These are phyloP conservation scores for Didymella sp. DNA, from an alignment of 2,329 filamentous ascomycete genomes.

Conservation along the genomic window DNA sequence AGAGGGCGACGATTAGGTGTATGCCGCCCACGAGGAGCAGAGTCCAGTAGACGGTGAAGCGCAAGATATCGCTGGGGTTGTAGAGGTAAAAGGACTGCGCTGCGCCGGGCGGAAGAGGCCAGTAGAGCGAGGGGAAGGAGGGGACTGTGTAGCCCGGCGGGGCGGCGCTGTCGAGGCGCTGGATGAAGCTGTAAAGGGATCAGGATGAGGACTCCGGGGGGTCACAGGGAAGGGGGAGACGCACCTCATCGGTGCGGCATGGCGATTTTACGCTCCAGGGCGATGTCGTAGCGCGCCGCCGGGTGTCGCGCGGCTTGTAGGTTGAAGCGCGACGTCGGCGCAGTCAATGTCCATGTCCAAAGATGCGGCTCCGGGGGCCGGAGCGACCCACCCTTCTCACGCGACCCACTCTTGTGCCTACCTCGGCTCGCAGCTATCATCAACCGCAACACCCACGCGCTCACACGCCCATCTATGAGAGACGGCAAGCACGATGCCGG, in stretches of 20 bases:
- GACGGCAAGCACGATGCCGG: slow-evolving; percentile 61
- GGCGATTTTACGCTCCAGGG: slow-evolving; percentile 10
- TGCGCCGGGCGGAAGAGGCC: slow-evolving; percentile 66
- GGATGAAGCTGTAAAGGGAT: slow-evolving; percentile 50
- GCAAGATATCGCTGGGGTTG: slow-evolving; percentile 78
- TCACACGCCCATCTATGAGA: slow-evolving; percentile 5
- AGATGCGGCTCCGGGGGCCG: slow-evolving; percentile 21
- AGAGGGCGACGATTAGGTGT: slow-evolving; percentile 73
- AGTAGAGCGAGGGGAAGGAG: slow-evolving; percentile 81
- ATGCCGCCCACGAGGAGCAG: slow-evolving; percentile 78
- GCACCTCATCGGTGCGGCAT: slow-evolving; percentile 47
- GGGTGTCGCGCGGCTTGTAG: neutral
- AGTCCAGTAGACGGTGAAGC: slow-evolving; percentile 88
- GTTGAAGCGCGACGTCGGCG: slow-evolving; percentile 23
- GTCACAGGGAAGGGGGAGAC: neutral
- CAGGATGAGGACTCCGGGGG: neutral
- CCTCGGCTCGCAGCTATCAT: slow-evolving; percentile 39
- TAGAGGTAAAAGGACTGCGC: slow-evolving; percentile 72
- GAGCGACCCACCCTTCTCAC: slow-evolving; percentile 20
- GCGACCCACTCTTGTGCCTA: too few relatives aligned
- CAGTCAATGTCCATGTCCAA: slow-evolving; percentile 24
- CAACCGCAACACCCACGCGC: slow-evolving; percentile 20
- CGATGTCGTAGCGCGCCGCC: neutral
- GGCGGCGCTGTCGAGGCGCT: slow-evolving; percentile 54
- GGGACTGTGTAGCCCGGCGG: slow-evolving; percentile 71